Percentiles rank a stretch among this genome's conserved stretches.
phyloP scores from a whole-genome alignment of 2,329 filamentous ascomycete genomes.

The Aspergillus floridensis region DNA sequence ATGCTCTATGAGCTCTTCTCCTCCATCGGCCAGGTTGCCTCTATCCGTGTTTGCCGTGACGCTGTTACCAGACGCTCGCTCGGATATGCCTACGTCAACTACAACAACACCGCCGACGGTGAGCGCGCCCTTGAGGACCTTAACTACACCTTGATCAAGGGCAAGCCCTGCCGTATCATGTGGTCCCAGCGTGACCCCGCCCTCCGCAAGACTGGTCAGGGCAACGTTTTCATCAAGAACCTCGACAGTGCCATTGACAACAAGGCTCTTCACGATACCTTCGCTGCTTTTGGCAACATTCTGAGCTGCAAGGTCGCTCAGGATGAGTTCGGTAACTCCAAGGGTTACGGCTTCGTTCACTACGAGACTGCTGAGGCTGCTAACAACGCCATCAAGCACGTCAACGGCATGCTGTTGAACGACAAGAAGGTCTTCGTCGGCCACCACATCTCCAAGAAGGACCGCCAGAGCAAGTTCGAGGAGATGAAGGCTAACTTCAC shows the following conservation, averaged over 20 bases:
- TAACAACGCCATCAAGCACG: slow-evolving; percentile 95
- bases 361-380: slow-evolving; percentile 99
- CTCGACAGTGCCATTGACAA: slow-evolving; percentile 98
- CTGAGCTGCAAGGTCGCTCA: slow-evolving; percentile 99
- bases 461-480: slow-evolving; percentile 99
- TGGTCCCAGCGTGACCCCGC: slow-evolving; percentile 99
- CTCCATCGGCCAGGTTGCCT: slow-evolving; percentile 96
- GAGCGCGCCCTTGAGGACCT: slow-evolving; percentile 98
- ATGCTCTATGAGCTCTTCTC: slow-evolving; percentile 99
- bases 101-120: slow-evolving; percentile 94
- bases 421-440: slow-evolving; percentile 99
- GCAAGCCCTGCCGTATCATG: slow-evolving; percentile 99
- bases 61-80: slow-evolving; percentile 97
- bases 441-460: slow-evolving; percentile 99
- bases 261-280: slow-evolving; percentile 99
- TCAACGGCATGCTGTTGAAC: slow-evolving; percentile 99
- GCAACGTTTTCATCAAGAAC: slow-evolving; percentile 99
- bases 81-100: slow-evolving; percentile 99
- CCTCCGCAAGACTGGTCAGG: slow-evolving; percentile 97
- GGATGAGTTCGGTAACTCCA: slow-evolving; percentile 94
- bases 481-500: slow-evolving; percentile 99
- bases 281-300: slow-evolving; percentile 98
- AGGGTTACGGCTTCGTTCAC: slow-evolving; percentile 98
- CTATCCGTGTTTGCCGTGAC: slow-evolving; percentile 99
- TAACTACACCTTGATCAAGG: slow-evolving; percentile 99